phyloP scores from a whole-genome alignment of 1,139 yeast genomes.

The Trichomonascaceae sp. region DNA sequence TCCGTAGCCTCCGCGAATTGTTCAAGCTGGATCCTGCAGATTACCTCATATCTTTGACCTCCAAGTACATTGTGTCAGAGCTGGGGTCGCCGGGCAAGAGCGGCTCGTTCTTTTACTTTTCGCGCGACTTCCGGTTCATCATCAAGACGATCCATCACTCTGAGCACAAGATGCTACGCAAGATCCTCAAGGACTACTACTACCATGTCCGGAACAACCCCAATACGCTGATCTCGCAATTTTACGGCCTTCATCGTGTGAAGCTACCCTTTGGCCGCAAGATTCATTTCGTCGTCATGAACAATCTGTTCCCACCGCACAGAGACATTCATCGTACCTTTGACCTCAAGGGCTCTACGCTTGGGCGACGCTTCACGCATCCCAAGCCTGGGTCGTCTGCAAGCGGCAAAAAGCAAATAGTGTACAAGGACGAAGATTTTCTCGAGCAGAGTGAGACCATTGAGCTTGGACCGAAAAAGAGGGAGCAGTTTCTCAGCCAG shows the following conservation, averaged over 20 bases:
- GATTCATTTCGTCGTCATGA: slow-evolving; percentile 93
- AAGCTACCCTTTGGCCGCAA: slow-evolving; percentile 79
- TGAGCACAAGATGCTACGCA: slow-evolving; percentile 75
- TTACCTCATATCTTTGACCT: slow-evolving; percentile 81
- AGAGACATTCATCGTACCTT: slow-evolving; percentile 75
- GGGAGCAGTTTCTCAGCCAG: slow-evolving; percentile 49
- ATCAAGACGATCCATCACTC: slow-evolving; percentile 92
- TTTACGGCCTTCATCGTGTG: slow-evolving; percentile 89
- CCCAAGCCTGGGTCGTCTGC: slow-evolving; percentile 10
- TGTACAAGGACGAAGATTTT: slow-evolving; percentile 84
- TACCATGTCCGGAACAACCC: slow-evolving; percentile 74
- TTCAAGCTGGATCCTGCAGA: slow-evolving; percentile 95
- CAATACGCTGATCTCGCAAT: slow-evolving; percentile 79
- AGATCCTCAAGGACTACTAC: slow-evolving; percentile 64
- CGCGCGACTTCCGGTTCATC: slow-evolving; percentile 84
- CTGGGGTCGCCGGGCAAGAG: slow-evolving; percentile 94
- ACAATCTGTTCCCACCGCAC: slow-evolving; percentile 91
- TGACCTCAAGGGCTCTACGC: slow-evolving; percentile 87
- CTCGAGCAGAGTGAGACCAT: slow-evolving; percentile 49
- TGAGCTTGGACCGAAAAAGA: slow-evolving; percentile 59
- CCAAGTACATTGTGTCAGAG: slow-evolving; percentile 84
- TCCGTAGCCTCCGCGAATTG: slow-evolving; percentile 62
- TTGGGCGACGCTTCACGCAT: slow-evolving; percentile 47
- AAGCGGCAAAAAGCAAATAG: slow-evolving; percentile 22
- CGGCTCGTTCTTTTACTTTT: slow-evolving; percentile 91